Evolutionary conservation across 192 early-diverging fungal species (phyloP).

Genomic region (Dissophora ornata): DNA sequence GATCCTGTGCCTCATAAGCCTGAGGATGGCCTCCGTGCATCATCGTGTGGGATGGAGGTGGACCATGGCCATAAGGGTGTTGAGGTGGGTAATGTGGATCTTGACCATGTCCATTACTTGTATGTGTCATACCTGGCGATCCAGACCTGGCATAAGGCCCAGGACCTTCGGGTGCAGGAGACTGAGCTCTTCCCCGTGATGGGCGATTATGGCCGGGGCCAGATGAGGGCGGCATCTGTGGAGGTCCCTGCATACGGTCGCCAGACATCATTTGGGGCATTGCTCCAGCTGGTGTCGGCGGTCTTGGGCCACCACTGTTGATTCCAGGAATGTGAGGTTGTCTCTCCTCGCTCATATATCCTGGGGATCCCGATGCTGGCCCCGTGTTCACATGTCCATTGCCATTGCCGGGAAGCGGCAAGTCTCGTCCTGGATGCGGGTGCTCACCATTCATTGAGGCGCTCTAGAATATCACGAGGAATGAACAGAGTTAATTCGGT

Average conservation of each 20-base stretch:
- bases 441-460: conserved; percentile 39
- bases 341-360: conserved; percentile 32
- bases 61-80: conserved; percentile 36
- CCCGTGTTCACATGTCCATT: conserved; percentile 11
- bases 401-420: conserved; percentile 41
- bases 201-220: conserved; percentile 16
- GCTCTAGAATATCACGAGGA: conserved; percentile 1
- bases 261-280: conserved; percentile 54
- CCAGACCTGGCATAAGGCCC: conserved; percentile 19
- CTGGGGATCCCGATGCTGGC: conserved; percentile 12
- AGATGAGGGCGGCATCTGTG: conserved; percentile 12
- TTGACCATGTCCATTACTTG: conserved; percentile 29
- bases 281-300: conserved; percentile 29
- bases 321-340: conserved; percentile 49
- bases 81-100: conserved; percentile 35
- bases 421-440: conserved; percentile 25
- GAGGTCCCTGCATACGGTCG: conserved; percentile 19
- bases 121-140: conserved; percentile 35
- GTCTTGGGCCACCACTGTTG: conserved; percentile 30
- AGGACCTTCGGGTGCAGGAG: conserved; percentile 26
- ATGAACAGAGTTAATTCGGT: background rate
- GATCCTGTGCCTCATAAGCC: conserved; percentile 32
- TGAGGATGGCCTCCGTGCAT: conserved; percentile 26
- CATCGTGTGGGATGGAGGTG: conserved; percentile 27
- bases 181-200: conserved; percentile 13